These are phyloP conservation scores for Citrus inodora DNA, from an alignment of 345 rosid genomes.

Conservation along the genomic window DNA sequence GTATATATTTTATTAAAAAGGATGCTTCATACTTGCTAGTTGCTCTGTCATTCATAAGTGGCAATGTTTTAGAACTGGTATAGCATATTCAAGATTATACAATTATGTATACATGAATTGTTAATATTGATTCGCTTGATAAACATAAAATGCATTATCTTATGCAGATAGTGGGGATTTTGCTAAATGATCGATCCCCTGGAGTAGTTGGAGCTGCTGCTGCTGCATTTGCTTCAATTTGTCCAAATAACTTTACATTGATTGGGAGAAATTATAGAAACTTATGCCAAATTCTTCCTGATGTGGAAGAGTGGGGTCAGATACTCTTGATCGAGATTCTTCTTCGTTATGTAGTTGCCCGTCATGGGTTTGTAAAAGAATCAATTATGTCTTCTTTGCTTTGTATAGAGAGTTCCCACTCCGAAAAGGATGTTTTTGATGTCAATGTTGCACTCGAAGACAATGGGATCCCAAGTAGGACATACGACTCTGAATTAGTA, in stretches of 20 bases:
- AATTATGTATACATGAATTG: not conserved
- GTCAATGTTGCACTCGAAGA: constrained; percentile 32
- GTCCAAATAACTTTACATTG: constrained; percentile 75
- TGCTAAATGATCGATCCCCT: constrained; percentile 81
- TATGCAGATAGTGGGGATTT: constrained; percentile 77
- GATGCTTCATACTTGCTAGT: too few species aligned
- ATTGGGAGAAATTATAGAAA: constrained; percentile 69
- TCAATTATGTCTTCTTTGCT: constrained; percentile 76
- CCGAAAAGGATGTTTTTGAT: constrained; percentile 42
- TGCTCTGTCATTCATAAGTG: not conserved
- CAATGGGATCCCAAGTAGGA: constrained; percentile 21
- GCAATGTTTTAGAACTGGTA: not conserved
- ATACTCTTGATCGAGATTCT: constrained; percentile 76
- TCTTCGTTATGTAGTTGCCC: constrained; percentile 69
- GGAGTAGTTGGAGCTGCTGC: constrained; percentile 98
- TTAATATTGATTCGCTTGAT: not conserved
- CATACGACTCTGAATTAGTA: constrained; percentile 41
- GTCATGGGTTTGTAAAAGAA: constrained; percentile 87
- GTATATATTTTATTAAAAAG: too few species aligned
- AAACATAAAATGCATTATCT: not conserved
- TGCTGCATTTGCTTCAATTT: constrained; percentile 78
- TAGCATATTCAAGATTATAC: constrained; percentile 1
- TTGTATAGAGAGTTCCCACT: constrained; percentile 34
- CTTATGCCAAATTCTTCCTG: constrained; percentile 90
- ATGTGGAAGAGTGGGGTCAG: constrained; percentile 99